Percentiles rank a stretch among this genome's conserved stretches.
These are phyloP conservation scores for Cryptococcus amylolentus DNA, from an alignment of 1,284 basidiomycete species.

Conservation along the genomic window DNA sequence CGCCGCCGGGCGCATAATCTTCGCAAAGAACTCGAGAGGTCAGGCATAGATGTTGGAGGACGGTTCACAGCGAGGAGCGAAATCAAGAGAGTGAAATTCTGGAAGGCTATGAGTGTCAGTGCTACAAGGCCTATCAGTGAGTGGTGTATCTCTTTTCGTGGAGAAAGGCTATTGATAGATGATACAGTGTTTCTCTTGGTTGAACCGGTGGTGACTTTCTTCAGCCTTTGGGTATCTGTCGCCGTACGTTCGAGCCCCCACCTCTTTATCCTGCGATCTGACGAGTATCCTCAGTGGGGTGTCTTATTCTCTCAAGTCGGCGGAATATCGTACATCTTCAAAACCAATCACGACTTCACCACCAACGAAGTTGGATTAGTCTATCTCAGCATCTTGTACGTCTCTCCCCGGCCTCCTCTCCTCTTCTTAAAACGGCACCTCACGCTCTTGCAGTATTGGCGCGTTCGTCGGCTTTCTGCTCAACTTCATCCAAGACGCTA, in stretches of 20 bases:
- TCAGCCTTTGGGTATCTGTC: conserved; percentile 72
- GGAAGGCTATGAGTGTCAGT: conserved; percentile 33
- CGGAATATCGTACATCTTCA: conserved; percentile 63
- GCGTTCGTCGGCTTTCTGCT: conserved; percentile 58
- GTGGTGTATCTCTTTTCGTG: conserved; percentile 9
- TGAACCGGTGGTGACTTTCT: conserved; percentile 70
- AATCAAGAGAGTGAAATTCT: conserved; percentile 34
- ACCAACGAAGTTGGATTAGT: conserved; percentile 62
- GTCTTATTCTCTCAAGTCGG: conserved; percentile 67
- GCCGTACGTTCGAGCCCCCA: conserved; percentile 37
- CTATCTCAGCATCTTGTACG: conserved; percentile 61
- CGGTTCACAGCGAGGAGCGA: conserved; percentile 49
- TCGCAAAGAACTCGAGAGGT: conserved; percentile 37
- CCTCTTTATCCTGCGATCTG: not conserved
- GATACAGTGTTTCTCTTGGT: conserved; percentile 60
- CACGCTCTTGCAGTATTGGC: conserved; percentile 56
- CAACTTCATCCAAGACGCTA: conserved; percentile 62
- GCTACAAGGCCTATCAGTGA: conserved; percentile 37
- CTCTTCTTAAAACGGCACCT: not conserved
- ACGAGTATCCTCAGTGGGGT: conserved; percentile 57
- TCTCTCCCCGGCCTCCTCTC: not conserved
- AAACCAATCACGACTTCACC: conserved; percentile 62
- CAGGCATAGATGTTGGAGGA: conserved; percentile 21
- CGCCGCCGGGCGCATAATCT: conserved; percentile 33
- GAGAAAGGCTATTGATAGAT: not conserved